phyloP scores from a whole-genome alignment of 129 eudicot species.

The Rutidosis leptorrhynchoides region DNA sequence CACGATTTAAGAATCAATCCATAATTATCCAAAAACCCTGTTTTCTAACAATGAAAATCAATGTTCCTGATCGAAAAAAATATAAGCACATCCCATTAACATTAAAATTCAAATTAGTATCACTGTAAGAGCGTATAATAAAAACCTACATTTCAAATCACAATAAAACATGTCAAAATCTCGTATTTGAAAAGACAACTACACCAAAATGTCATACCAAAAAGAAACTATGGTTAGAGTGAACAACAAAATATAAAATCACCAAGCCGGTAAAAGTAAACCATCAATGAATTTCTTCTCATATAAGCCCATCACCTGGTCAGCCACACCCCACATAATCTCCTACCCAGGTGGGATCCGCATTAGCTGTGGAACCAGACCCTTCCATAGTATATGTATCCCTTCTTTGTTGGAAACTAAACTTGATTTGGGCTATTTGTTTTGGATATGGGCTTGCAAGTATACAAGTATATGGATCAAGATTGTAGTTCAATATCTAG shows the following conservation, averaged over 20 bases:
- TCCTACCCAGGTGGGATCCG: slow-evolving; percentile 97
- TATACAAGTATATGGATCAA: too few species aligned
- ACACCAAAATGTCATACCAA: slow-evolving; percentile 1
- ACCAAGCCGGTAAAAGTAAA: slow-evolving; percentile 32
- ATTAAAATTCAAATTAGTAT: not conserved
- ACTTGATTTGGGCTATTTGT: too few species aligned
- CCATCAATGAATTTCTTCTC: slow-evolving; percentile 55
- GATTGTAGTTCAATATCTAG: too few species aligned
- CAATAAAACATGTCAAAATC: not conserved
- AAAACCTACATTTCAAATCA: not conserved
- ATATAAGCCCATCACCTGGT: slow-evolving; percentile 76
- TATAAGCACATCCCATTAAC: not conserved
- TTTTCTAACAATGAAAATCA: too few species aligned
- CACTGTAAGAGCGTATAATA: not conserved
- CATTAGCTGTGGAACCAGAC: slow-evolving; percentile 84
- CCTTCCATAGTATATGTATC: slow-evolving; percentile 72
- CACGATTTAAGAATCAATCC: too few species aligned
- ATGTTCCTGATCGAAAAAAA: not conserved
- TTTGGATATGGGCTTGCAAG: too few species aligned
- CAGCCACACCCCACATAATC: slow-evolving; percentile 97
- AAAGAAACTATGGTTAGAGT: not conserved
- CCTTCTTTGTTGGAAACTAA: too few species aligned
- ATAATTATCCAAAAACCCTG: too few species aligned
- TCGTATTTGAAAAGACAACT: not conserved
- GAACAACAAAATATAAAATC: not conserved